These are phyloP conservation scores for Vitis hybrid DNA, from an alignment of 177 flowering plant genomes.

Conservation along the genomic window DNA sequence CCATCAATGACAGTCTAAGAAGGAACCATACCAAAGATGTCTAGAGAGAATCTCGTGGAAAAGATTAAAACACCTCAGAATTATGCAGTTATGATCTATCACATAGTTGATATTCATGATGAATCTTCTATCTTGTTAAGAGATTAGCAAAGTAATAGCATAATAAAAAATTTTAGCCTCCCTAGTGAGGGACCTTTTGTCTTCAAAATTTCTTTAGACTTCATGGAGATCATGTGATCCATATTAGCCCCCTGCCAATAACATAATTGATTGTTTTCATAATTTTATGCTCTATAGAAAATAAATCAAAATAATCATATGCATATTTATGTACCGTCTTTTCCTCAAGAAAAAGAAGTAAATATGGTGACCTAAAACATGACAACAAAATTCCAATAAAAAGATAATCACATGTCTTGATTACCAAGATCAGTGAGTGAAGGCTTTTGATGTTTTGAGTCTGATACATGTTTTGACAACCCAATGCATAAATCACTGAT, in stretches of 20 bases:
- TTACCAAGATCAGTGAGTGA: slow-evolving; percentile 25
- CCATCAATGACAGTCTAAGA: too few relatives aligned
- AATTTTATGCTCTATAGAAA: too few relatives aligned
- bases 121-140: background rate
- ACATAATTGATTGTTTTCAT: too few relatives aligned
- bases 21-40: background rate
- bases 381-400: background rate
- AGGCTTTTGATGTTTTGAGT: slow-evolving; percentile 9
- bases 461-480: slow-evolving; percentile 17
- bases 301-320: too few relatives aligned
- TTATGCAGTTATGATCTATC: background rate
- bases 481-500: slow-evolving; percentile 30
- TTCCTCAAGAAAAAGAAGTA: background rate
- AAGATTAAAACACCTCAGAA: background rate
- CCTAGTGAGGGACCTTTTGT: too few relatives aligned
- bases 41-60: background rate
- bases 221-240: too few relatives aligned
- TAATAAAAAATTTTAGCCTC: too few relatives aligned
- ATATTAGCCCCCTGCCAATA: too few relatives aligned
- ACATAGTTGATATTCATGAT: background rate
- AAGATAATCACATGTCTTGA: background rate
- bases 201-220: too few relatives aligned
- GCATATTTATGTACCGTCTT: too few relatives aligned
- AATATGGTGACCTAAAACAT: background rate
- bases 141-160: background rate